These are phyloP conservation scores for Pseudogymnoascus sp. DNA, from an alignment of 2,329 filamentous ascomycete genomes.

Conservation along the genomic window DNA sequence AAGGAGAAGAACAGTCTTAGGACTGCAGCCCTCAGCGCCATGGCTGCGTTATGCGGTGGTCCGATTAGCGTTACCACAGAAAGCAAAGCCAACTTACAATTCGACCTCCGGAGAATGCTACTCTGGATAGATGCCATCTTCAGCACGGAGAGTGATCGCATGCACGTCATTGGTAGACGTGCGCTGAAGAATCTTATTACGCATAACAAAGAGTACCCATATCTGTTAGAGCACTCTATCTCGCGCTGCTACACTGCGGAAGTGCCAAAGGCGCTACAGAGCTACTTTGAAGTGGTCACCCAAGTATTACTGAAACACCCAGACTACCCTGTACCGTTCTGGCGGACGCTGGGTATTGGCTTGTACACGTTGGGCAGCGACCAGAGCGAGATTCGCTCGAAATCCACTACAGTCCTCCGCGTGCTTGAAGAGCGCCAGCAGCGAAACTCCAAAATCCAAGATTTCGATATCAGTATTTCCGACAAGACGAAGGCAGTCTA, in stretches of 20 bases:
- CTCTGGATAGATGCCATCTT: slow-evolving; percentile 96
- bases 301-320: slow-evolving; percentile 77
- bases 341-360: slow-evolving; percentile 82
- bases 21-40: slow-evolving; percentile 84
- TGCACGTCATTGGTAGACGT: slow-evolving; percentile 80
- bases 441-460: slow-evolving; percentile 84
- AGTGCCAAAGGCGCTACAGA: slow-evolving; percentile 75
- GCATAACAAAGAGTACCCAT: slow-evolving; percentile 81
- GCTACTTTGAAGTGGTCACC: slow-evolving; percentile 89
- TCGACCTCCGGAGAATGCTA: slow-evolving; percentile 87
- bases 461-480: slow-evolving; percentile 96
- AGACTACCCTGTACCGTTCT: slow-evolving; percentile 80
- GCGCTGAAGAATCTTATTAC: slow-evolving; percentile 85
- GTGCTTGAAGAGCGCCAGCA: slow-evolving; percentile 76
- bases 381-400: slow-evolving; percentile 79
- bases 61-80: slow-evolving; percentile 84
- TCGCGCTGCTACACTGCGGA: slow-evolving; percentile 83
- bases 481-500: slow-evolving; percentile 98
- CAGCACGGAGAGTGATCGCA: slow-evolving; percentile 81
- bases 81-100: slow-evolving; percentile 78
- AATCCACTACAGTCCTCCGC: slow-evolving; percentile 74
- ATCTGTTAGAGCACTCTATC: slow-evolving; percentile 83
- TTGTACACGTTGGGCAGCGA: slow-evolving; percentile 91
- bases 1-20: slow-evolving; percentile 92
- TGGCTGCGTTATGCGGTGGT: slow-evolving; percentile 84